phyloP scores from a whole-genome alignment of 306 rosid genomes.

The Adenanthera pavonina region DNA sequence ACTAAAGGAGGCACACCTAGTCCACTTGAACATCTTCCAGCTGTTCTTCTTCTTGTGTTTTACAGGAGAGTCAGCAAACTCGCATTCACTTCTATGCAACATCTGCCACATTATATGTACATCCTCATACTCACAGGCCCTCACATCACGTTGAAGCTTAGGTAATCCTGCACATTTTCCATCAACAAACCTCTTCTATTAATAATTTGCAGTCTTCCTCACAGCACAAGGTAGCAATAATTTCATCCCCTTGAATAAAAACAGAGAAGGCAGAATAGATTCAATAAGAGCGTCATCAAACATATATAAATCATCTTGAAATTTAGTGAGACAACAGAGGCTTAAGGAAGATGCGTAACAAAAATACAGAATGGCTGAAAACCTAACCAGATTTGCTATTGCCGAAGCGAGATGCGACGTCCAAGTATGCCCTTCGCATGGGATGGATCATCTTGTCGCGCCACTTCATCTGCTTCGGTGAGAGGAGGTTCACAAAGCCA shows the following conservation, averaged over 20 bases:
- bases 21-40: conserved; percentile 60
- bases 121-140: conserved; percentile 75
- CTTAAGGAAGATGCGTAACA: neutral
- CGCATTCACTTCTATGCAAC: conserved; percentile 56
- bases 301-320: neutral
- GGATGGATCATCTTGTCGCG: conserved; percentile 53
- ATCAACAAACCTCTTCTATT: conserved; percentile 12
- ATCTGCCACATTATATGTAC: conserved; percentile 92
- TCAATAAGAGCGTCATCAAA: neutral
- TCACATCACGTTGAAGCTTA: conserved; percentile 65
- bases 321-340: neutral
- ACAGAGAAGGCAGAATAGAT: neutral
- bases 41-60: conserved; percentile 44
- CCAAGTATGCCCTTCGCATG: conserved; percentile 43
- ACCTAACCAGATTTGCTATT: conserved; percentile 59
- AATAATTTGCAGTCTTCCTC: neutral
- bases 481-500: conserved; percentile 23
- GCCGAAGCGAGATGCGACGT: conserved; percentile 53
- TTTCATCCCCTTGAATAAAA: neutral
- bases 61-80: conserved; percentile 27
- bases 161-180: conserved; percentile 53
- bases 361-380: neutral
- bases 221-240: neutral
- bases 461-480: conserved; percentile 44
- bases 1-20: conserved; percentile 55